Base-by-base conservation (phyloP, 305 asterid genomes). In the Solanum hybrid region DNA sequence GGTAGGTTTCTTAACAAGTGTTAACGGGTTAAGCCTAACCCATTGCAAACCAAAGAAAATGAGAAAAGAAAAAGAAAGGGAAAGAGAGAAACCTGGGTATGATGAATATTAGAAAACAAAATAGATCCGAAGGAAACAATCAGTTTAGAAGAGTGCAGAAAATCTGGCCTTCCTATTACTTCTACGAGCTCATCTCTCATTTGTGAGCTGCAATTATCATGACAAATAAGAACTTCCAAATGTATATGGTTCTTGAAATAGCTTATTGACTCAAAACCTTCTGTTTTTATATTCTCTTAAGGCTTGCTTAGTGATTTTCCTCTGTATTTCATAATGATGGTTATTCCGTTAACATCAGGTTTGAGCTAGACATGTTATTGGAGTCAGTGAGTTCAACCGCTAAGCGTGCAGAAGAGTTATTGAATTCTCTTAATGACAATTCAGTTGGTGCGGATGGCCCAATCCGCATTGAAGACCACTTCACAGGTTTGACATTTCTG, bases 321-420 rank as follows among this genome's bases (percentile, higher is more conserved):
- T 88, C 26, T 77, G 79, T 12, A 77, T 88, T 88, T 71, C 78
- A 31, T 88, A 34, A 34, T 77, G 29, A 82, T 29, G 73, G 87
- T 20, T 51, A 32, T 27, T 64, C 82, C 51, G 29, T 64, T 90
- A 60, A 64, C 73, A 38, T 86, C 81, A 90, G 92, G 84, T 90
- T 86, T 90, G 92, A 90, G 89, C 87, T 90, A 81, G 91, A 90
- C 82, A 90, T 90, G 91, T 46, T 90, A 35, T 90, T 90, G 87
- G 91, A 90, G 86, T 90, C 91, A 1, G 92, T 90, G 85, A 90
- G 88, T 64, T 89, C 91, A 73, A 72, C 92, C 16, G 35, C 92
- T 38, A 89, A 79, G 66, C 91, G 91, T 79, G 92, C 89, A 64
- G 92, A 90, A 76, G 92, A 90, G 56, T 76, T 90, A 79, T 73